Evolutionary conservation across 2,329 filamentous ascomycete species (phyloP).

Genomic region (Hypoxylon sp.): DNA sequence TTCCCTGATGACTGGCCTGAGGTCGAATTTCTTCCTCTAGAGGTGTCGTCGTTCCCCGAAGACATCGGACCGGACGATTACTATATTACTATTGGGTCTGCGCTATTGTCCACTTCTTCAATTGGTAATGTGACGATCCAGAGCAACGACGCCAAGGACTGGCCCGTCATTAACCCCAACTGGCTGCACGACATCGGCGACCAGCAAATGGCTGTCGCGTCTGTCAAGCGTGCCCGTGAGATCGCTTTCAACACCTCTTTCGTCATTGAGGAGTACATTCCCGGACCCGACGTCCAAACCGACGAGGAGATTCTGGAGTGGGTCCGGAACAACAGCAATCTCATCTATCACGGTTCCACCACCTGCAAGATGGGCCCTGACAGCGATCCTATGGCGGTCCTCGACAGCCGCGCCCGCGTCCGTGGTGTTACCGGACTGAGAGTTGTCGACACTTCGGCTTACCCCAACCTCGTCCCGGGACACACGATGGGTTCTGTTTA

Average conservation of each 20-base stretch:
- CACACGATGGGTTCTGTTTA: conserved; percentile 10
- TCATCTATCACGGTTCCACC: conserved; percentile 68
- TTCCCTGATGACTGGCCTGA: conserved; percentile 5
- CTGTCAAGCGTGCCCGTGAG: conserved; percentile 3
- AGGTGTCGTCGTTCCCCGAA: background rate
- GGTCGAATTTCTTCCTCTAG: background rate
- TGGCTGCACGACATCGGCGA: conserved; percentile 3
- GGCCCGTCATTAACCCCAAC: conserved; percentile 3
- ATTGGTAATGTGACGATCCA: conserved; percentile 1
- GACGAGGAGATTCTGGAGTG: conserved; percentile 62
- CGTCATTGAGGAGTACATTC: conserved; percentile 30
- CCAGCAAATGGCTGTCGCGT: background rate
- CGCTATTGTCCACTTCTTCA: background rate
- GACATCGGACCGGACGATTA: background rate
- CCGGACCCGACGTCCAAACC: conserved; percentile 40
- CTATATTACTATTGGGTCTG: background rate
- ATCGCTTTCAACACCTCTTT: background rate
- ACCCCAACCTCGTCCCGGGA: background rate
- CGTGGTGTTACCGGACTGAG: conserved; percentile 10
- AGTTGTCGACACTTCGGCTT: conserved; percentile 15
- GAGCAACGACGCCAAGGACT: background rate
- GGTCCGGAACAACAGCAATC: conserved; percentile 59
- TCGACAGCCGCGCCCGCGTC: conserved; percentile 60
- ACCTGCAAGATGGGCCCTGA: conserved; percentile 67
- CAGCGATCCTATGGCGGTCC: conserved; percentile 65